Base-by-base conservation (phyloP, 1,139 yeast species). In the Kodamaea sp. region DNA sequence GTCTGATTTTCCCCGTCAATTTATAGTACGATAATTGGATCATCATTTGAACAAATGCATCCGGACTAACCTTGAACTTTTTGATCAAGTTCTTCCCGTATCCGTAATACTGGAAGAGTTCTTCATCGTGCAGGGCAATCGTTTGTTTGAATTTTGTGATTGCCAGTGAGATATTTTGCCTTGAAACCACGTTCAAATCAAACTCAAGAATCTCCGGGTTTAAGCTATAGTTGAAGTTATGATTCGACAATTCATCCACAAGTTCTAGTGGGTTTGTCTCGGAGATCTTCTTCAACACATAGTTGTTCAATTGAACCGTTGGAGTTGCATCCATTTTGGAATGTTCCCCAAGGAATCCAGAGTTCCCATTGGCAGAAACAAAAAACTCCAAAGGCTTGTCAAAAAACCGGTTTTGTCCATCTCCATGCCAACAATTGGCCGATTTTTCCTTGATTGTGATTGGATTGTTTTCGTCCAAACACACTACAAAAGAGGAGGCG, bases 311-410 rank as follows among this genome's bases (percentile, higher is more conserved):
- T 54, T 90, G 82, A 54, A 87, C 81, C 29, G 96, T 92, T 55
- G 97, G 96, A 15, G 97, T 88, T 47, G 97, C 98, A 63, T 92
- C 98, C 97, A 92, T 92, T 73, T 79, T 85, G 27, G 97, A 88
- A 69, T 92, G 98, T 67, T 92, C 98, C 46, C 96, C 97, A 58
- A 89, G 68, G 70, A 89, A 90, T 1, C 97, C 97, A 15, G 96
- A 86, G 50, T 81, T 74, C 46, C 95, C 96, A 61, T 88, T 89
- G 48, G 81, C 83, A 47, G 85, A 70, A 41, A 92, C 79, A 49
- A 89, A 78, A 60, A 87, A 84, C 68, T 92, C 95, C 49, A 86
- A 69, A 6, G 97, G 95, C 71, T 92, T 92, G 70, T 92, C 97
- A 63, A 77, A 90, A 71, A 78, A 92, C 58, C 98, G 77, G 72